Base-by-base conservation (phyloP, 2,329 filamentous ascomycete genomes). In the Monosporascus sp. region DNA sequence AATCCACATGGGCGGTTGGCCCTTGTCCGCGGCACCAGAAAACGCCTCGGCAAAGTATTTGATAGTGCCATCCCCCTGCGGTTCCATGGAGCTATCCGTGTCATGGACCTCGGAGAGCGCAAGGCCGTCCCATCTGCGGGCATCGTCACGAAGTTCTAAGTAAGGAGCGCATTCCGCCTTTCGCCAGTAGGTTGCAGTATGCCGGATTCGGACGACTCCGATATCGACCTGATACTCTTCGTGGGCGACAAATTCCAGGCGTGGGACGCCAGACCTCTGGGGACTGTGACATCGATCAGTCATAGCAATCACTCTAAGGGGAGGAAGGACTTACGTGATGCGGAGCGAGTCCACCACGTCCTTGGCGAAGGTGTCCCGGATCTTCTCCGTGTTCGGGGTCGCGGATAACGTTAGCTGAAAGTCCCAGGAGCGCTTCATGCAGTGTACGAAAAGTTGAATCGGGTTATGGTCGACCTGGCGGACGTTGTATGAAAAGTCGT, bases 71-170 rank as follows among this genome's bases (percentile, higher is more conserved):
- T 54, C 47, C 8, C 27, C 37, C 7, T 50, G 41, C 1, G 3
- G 14, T 4, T 36, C 37, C 8, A 18, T 38, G 2, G 35, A 44
- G 17, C 37, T 47, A 25, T 44, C 46, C 63, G 67, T 63, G 8
- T 67, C 65, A 47, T 60, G 62, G 6, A 68, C 58, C 50, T 68
- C 62, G 18, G 52, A 57, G 35, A 69, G 57, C 41, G 68, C 60
- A 7, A 69, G 50, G 7, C 54, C 52, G 38, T 48, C 57, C 3
- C 7, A 25, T 43, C 39, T 20, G 11, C 14, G 20, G 9, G 3
- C 9, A 5, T 31, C 9, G 11, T 45, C 15, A 14, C 1, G 9
- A 7, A 25, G 1, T 14, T 20, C 11, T 45, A 31, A 7, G 15
- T 50, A 52, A 27, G 55, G 38, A 35, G 36, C 20, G 15, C 3